Base-by-base conservation (phyloP, 1,284 basidiomycete species). In the Trichosporon sp. region DNA sequence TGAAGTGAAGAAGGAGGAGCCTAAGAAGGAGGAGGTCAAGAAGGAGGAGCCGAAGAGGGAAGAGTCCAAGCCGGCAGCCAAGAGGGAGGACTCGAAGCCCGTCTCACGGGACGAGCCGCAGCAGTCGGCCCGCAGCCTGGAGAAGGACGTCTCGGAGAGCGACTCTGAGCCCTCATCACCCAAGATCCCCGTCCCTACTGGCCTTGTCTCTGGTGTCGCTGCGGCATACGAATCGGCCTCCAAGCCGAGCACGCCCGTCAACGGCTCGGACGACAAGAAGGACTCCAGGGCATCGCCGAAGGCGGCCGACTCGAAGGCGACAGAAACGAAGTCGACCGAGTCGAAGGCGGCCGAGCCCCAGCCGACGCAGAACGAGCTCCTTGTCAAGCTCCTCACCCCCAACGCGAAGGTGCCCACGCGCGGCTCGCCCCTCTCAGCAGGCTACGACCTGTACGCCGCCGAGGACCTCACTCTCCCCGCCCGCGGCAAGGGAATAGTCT, bases 381-480 rank as follows among this genome's bases (percentile, higher is more conserved):
- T 92, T 68, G 87, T 98, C 70, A 95, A 96, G 77, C 86, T 88
- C 36, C 87, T 91, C 56, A 90, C 90, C 1, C 85, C 88, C 13
- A 88, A 88, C 71, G 96, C 92, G 16, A 89, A 81, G 67, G 77
- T 96, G 27, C 95, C 96, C 0, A 94, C 91, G 11, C 86, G 92
- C 64, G 95, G 95, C 1, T 94, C 91, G 6, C 80, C 87, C 1
- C 83, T 90, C 56, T 86, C 95, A 1, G 95, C 95, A 2, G 95
- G 95, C 2, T 95, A 98, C 76, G 95, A 99, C 79, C 83, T 99
- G 44, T 96, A 93, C 81, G 90, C 92, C 74, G 90, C 92, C 0
- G 91, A 92, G 76, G 82, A 83, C 62, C 92, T 89, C 73, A 78
- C 83, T 2, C 85, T 96, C 31, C 90, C 92, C 10, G 91, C 92